A percentile compares a stretch with the other conserved stretches of the same genome.
Conservation (phyloP, 805 yeast genomes). For the Metschnikowia henanensis region DNA sequence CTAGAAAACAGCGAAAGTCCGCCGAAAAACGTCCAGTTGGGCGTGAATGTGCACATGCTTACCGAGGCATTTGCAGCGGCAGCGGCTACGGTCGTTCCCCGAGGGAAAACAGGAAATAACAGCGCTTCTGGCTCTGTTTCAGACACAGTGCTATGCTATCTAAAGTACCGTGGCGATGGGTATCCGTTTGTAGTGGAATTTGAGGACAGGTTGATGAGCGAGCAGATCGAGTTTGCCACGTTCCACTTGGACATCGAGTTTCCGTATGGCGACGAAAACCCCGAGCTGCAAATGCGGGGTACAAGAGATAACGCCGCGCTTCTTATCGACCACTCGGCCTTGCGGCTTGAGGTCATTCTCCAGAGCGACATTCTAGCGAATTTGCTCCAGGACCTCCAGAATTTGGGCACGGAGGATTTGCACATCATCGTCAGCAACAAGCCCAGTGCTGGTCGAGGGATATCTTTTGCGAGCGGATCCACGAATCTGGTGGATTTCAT, state of each 20-base stretch:
- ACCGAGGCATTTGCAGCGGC: constrained; percentile 36
- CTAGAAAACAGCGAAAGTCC: background rate
- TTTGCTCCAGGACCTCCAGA: constrained; percentile 36
- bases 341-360: constrained; percentile 37
- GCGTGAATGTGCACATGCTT: constrained; percentile 37
- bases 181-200: constrained; percentile 40
- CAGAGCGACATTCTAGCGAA: constrained; percentile 39
- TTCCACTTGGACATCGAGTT: constrained; percentile 31
- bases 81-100: constrained; percentile 22
- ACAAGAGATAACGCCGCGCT: constrained; percentile 10
- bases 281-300: constrained; percentile 10
- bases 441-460: background rate
- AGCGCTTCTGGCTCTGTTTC: background rate
- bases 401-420: constrained; percentile 37
- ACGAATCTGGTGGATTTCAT: constrained; percentile 52
- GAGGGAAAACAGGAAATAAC: constrained; percentile 3
- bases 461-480: background rate
- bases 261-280: constrained; percentile 25
- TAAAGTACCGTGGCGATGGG: constrained; percentile 41
- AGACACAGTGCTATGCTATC: constrained; percentile 28
- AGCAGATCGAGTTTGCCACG: constrained; percentile 42
- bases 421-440: constrained; percentile 30
- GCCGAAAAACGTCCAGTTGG: constrained; percentile 21
- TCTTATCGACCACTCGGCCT: constrained; percentile 28
- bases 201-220: constrained; percentile 41